phyloP scores from a whole-genome alignment of 768 basidiomycete species.

The Leucocoprinus sp. region DNA sequence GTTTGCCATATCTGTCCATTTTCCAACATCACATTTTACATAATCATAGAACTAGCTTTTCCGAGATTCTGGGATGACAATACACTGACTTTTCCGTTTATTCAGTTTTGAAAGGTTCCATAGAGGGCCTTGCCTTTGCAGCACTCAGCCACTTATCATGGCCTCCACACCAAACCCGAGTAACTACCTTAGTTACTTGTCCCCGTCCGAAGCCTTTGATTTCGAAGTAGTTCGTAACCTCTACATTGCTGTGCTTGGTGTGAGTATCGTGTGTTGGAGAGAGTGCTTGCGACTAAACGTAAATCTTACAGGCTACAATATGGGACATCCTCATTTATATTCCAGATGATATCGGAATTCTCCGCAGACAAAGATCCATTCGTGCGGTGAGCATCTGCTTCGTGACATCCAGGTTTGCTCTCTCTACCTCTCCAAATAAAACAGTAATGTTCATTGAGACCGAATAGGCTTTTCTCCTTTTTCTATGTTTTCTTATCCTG shows the following conservation, averaged over 20 bases:
- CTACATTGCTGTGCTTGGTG: slow-evolving; percentile 8
- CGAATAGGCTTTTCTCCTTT: slow-evolving; percentile 5
- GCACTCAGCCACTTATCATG: background rate
- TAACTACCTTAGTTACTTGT: slow-evolving; percentile 5
- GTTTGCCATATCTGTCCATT: too few relatives aligned
- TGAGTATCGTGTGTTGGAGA: background rate
- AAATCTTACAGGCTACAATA: slow-evolving; percentile 2
- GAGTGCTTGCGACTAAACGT: too few relatives aligned
- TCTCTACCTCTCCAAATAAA: background rate
- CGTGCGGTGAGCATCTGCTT: slow-evolving; percentile 3
- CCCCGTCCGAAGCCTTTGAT: slow-evolving; percentile 2
- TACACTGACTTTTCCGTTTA: too few relatives aligned
- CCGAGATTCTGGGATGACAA: too few relatives aligned
- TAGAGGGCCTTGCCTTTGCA: too few relatives aligned
- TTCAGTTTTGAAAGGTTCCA: too few relatives aligned
- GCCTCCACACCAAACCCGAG: slow-evolving; percentile 3
- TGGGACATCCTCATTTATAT: slow-evolving; percentile 11
- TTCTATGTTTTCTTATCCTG: slow-evolving; percentile 6
- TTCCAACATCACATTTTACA: too few relatives aligned
- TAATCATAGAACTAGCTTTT: too few relatives aligned
- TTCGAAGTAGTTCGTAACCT: slow-evolving; percentile 7
- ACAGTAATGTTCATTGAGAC: background rate
- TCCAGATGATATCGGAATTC: slow-evolving; percentile 6
- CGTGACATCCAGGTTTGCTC: slow-evolving; percentile 1
- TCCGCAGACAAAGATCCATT: slow-evolving; percentile 1